Evolutionary conservation across 345 rosid genomes (phyloP), one percentile per base, ranked within the genome.

Genomic region (Hirschfeldia incana): DNA sequence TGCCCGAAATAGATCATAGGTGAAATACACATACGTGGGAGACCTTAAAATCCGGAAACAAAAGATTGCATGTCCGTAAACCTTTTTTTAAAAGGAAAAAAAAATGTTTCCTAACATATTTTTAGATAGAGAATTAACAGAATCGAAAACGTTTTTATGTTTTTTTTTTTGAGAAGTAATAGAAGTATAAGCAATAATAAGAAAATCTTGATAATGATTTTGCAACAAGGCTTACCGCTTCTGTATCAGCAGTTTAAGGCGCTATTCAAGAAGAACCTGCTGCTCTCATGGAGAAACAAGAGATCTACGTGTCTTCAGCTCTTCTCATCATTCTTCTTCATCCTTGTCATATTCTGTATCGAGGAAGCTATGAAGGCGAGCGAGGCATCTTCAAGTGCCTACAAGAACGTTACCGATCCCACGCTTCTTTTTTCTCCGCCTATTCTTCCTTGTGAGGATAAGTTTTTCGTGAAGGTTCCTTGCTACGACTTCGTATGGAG

Each of bases 401-500:
- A 62, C 83, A 42, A 58, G 58, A 66, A 63, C 15, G 53, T 91
- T 11, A 79, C 65, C 0, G 88, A 91, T 62, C 98, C 97, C 1
- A 27, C 53, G 44, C 49, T 87, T 9, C 72, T 85, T 13, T 76
- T 85, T 5, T 78, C 83, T 2, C 89, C 87, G 27, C 65, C 97
- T 8, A 91, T 94, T 68, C 94, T 83, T 4, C 87, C 94, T 6
- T 94, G 98, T 77, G 97, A 94, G 85, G 94, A 86, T 21, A 92
- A 88, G 84, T 89, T 83, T 74, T 89, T 70, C 82, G 49, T 83
- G 44, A 87, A 69, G 72, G 65, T 32, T 37, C 95, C 95, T 8
- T 94, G 97, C 68, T 86, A 74, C 63, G 98, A 94, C 86, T 94
- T 94, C 77, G 70, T 90, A 2, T 94, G 97, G 97, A 94, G 97